Evolutionary conservation across 805 yeast genomes (phyloP), one percentile per base, ranked within the genome.

Genomic region (Saccharomyces eubayanus): DNA sequence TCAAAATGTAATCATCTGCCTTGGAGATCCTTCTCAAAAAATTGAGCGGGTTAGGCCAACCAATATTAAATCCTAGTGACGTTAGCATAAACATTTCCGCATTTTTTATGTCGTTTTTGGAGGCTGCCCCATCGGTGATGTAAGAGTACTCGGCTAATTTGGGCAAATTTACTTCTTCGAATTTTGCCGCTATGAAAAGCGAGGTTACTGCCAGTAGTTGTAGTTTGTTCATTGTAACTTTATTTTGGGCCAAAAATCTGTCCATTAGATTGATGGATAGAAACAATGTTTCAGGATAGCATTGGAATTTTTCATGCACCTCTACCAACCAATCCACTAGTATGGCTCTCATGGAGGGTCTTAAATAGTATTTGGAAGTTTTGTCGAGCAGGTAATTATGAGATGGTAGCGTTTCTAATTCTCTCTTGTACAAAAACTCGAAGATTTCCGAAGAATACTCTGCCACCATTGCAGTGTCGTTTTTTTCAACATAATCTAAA

Each of bases 301-400:
- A 77, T 59, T 91, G 79, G 71, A 90, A 90, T 67, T 88, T 79
- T 60, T 83, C 75, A 72, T 89, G 97, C 67, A 90, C 91, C 66
- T 89, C 95, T 10, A 89, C 89, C 60, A 90, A 76, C 97, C 97
- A 90, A 71, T 91, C 96, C n/a, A 90, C 89, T 55, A 90, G 73
- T 51, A 90, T 87, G 6, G 89, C 84, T 60, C 97, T 79, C 87
- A 87, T 86, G 57, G 82, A 80, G 53, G 96, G 96, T 62, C 85
- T 82, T 60, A 89, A 70, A 55, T 82, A 82, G 55, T 82, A 82
- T 50, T 79, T 77, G 69, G 82, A 77, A 9, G 63, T 58, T n/a
- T 36, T 41, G 31, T 61, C 64, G 57, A 72, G 75, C 40, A 87
- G 70, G 66, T 87, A 88, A 59, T 81, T 78, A n/a, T 85, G 70